phyloP scores from a whole-genome alignment of 495 filamentous ascomycete species.

The Cercophora newfieldiana region DNA sequence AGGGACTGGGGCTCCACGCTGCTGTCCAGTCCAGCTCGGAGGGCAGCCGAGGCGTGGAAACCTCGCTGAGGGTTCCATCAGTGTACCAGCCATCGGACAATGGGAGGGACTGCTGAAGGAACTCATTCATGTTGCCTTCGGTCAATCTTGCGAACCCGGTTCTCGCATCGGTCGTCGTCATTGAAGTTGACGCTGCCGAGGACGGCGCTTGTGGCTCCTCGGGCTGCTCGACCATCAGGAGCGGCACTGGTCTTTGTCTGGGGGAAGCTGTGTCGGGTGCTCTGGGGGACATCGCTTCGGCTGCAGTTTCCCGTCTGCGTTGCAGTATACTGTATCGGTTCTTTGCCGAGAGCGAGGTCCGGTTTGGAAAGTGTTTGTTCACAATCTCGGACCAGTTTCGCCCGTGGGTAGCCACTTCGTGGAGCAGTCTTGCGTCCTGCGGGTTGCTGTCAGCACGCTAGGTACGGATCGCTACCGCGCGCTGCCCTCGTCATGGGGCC shows the following conservation, averaged over 20 bases:
- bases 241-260: neutral
- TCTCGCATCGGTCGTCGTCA: neutral
- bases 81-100: neutral
- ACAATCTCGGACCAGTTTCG: constrained; percentile 43
- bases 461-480: neutral
- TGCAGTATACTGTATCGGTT: constrained; percentile 38
- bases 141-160: neutral
- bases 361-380: constrained; percentile 33
- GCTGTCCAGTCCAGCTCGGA: neutral
- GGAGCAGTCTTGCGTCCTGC: constrained; percentile 34
- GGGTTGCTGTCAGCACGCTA: neutral
- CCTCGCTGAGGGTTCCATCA: neutral
- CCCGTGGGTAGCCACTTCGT: constrained; percentile 28
- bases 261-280: neutral
- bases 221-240: neutral
- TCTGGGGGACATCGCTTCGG: neutral
- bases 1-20: neutral
- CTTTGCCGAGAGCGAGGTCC: constrained; percentile 39
- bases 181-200: neutral
- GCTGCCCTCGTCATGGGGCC: neutral
- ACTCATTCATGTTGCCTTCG: neutral
- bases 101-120: neutral
- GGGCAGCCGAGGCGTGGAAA: neutral
- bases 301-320: constrained; percentile 9
- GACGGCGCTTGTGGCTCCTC: neutral